Base-by-base conservation (phyloP, 2,329 filamentous ascomycete genomes). In the Daldinia eschscholtzii region DNA sequence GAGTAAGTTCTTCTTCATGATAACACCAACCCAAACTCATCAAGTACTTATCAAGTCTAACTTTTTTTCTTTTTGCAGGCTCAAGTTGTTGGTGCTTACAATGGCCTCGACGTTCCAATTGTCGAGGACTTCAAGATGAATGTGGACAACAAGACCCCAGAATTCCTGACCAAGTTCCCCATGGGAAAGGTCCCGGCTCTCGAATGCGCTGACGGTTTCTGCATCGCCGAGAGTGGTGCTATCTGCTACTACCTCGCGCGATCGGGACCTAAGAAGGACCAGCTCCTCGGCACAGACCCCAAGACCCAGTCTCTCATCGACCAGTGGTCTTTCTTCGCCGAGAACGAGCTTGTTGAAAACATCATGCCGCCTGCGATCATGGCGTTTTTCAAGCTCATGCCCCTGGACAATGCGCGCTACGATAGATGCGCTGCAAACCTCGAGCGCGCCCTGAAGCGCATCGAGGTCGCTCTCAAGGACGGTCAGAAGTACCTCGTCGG, bases 171-270 rank as follows among this genome's bases (percentile, higher is more conserved):
- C 76, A 86, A 86, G 71, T 87, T 86, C 77, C 83, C 85, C 10
- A 74, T 84, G 42, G 85, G 84, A 73, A 87, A 86, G 73, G 81
- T 86, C 7, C 85, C 85, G 9, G 80, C 80, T 46, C 81, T 87
- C 60, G 82, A 84, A 72, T 79, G 79, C 37, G 77, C 83, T 20
- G 83, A 86, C 70, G 84, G 84, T 52, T 81, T 85, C 73, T 76
- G 70, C 70, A 57, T 87, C 30, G 73, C 80, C 65, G 85, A 87
- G 70, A 79, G 80, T 39, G 79, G 80, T 39, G 85, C 85, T 58
- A 87, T 87, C 72, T 77, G 79, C n/a, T 76, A 76, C 46, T 85
- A 83, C 75, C 65, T 86, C 44, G 83, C 84, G 50, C 80, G 81
- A 60, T 79, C 78, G 37, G 85, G 85, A 3, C 82, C 84, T 44